Evolutionary conservation across 164 flowering plant genomes (phyloP), one percentile per base, ranked within the genome.

Genomic region (Dillenia suffruticosa): DNA sequence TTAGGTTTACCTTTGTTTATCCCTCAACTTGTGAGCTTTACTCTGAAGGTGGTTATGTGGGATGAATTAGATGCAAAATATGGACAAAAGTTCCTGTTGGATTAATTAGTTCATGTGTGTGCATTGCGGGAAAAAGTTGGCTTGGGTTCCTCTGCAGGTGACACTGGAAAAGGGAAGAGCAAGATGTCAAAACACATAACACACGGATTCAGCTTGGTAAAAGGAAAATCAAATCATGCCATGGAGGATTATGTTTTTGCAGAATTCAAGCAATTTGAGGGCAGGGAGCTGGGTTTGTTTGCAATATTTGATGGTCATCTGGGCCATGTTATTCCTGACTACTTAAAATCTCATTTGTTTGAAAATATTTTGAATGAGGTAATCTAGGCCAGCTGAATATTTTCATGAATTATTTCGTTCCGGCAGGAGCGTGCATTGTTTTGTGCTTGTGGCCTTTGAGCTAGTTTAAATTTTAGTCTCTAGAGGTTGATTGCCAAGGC

Each of bases 231-330:
- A 8, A 50, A 65, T 50, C 97, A 89, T 74, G 68, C 83, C 40
- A 91, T 91, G 96, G 99, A 91, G 74, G 99, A 91, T 67, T 94
- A 88, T 67, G 79, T 81, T 64, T 78, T 83, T 72, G 96, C 97
- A 8, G 67, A 95, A 64, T 91, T 86, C 67, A 89, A 78, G 78
- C 68, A 89, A 78, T 79, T 84, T 26, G 77, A 63, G 9, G 88
- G 83, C 45, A 72, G 83, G 24, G 97, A 89, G 72, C 83, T 95
- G 58, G 99, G 99, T 13, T 69, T 91, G 49, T 95, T 88, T 68
- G 97, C 97, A n/a, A 87, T 95, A 67, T 91, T 80, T 72, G 99
- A 95, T 75, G 99, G 99, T 48, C 99, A 92, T 77, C 63, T 85
- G 55, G 87, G 99, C 71, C 84, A 80, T 58, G 83, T 76, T 26